Evolutionary conservation across 371 early-diverging fungal genomes (phyloP), one percentile per base, ranked within the genome.

Genomic region (Actinomortierella ambigua): DNA sequence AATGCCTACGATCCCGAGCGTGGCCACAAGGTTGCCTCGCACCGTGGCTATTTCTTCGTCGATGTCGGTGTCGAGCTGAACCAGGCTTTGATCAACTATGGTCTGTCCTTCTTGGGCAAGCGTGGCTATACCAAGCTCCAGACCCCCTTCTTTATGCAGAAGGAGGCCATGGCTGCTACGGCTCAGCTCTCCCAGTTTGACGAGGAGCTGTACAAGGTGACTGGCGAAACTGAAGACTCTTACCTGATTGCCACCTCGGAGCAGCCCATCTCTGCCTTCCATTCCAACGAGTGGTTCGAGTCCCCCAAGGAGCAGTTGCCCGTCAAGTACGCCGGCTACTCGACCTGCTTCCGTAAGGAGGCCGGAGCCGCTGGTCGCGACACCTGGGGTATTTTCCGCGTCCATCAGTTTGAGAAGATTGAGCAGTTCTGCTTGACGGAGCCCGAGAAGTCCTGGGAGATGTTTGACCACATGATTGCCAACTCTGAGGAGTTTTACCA

Each of bases 371-470:
- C 97, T 76, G 99, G 99, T 64, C 94, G 97, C 73, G 99, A 99
- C 80, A 99, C 97, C 59, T 93, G 96, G 96, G 99, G 99, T 59
- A 93, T 99, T 64, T 99, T 99, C 92, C 90, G 99, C 63, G 98
- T 99, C 46, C 99, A 99, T 80, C 99, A 99, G 87, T 99, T 99
- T 79, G 99, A 99, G 81, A 99, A 99, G 90, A 87, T 99, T 57
- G 99, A 99, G 84, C 99, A 99, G 84, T 99, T 99, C 82, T 93
- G 96, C 42, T 79, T 99, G 73, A 93, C 96, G 24, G 93, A 94
- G 60, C 99, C 99, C 41, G 97, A 96, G 62, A 96, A 98, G 85
- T 93, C 94, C 41, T 95, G 97, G 95, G 96, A 93, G 65, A 93
- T 95, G 94, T 97, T 97, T 82, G 93, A 98, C 65, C 92, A 95